Percentiles rank a stretch among this genome's conserved stretches.
phyloP scores from a whole-genome alignment of 352 stramenopile genomes.

The Hyaloperonospora arabidopsidis region DNA sequence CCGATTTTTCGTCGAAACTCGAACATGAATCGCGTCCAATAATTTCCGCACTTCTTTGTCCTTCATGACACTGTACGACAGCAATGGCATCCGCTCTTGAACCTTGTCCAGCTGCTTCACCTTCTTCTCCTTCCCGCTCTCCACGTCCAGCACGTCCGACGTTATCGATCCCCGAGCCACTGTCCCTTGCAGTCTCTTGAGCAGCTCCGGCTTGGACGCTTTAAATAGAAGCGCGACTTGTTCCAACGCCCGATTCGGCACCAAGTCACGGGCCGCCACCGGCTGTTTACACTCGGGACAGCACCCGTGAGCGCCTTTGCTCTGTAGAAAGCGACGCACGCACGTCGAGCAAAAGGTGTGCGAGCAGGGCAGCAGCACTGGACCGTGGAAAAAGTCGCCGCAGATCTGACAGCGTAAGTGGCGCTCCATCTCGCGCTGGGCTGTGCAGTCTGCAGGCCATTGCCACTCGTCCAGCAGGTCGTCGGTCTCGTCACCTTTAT shows the following conservation, averaged over 20 bases:
- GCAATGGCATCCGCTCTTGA: slow-evolving; percentile 54
- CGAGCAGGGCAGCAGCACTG: slow-evolving; percentile 66
- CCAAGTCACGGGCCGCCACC: slow-evolving; percentile 46
- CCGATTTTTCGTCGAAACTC: slow-evolving; percentile 49
- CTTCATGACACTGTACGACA: slow-evolving; percentile 83
- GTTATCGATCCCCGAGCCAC: slow-evolving; percentile 6
- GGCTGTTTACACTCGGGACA: slow-evolving; percentile 77
- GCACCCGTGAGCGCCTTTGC: slow-evolving; percentile 52
- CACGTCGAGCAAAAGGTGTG: slow-evolving; percentile 84
- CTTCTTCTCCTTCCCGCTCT: slow-evolving; percentile 20
- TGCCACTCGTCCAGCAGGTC: slow-evolving; percentile 62
- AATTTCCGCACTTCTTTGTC: slow-evolving; percentile 77
- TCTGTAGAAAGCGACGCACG: slow-evolving; percentile 72
- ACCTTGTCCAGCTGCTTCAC: slow-evolving; percentile 21
- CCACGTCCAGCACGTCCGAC: slow-evolving; percentile 17
- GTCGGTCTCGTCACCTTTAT: slow-evolving; percentile 16
- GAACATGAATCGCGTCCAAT: slow-evolving; percentile 60
- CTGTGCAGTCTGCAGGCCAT: slow-evolving; percentile 48
- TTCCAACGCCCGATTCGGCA: slow-evolving; percentile 68
- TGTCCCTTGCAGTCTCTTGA: slow-evolving; percentile 31
- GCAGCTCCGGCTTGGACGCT: slow-evolving; percentile 56
- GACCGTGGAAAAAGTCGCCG: slow-evolving; percentile 76
- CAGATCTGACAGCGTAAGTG: slow-evolving; percentile 77
- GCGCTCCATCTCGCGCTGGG: slow-evolving; percentile 66
- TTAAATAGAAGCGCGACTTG: slow-evolving; percentile 64